Percentiles rank a stretch among this genome's conserved stretches.
Conservation (phyloP, 2,329 filamentous ascomycete species). For the Fusarium tjaetaba region DNA sequence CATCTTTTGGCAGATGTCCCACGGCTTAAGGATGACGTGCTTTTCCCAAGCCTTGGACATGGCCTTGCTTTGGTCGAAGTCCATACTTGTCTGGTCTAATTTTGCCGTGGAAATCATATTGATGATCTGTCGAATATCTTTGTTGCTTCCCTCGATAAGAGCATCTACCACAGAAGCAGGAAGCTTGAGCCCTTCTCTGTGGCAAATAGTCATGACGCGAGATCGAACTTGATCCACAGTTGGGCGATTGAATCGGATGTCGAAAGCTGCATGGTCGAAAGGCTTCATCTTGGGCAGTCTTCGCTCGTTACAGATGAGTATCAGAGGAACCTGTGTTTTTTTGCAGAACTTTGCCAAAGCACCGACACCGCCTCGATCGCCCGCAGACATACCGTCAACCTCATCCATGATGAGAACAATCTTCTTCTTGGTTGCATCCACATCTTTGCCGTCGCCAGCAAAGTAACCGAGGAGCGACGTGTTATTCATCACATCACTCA, state of each 20-base stretch:
- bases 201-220: slow-evolving; percentile 94
- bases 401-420: slow-evolving; percentile 98
- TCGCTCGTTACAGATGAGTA: slow-evolving; percentile 97
- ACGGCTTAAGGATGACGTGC: slow-evolving; percentile 94
- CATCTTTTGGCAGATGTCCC: slow-evolving; percentile 97
- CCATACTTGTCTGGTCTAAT: slow-evolving; percentile 81
- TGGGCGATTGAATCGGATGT: slow-evolving; percentile 87
- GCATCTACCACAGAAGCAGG: slow-evolving; percentile 86
- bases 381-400: slow-evolving; percentile 98
- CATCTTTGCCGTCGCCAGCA: slow-evolving; percentile 80
- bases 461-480: slow-evolving; percentile 94
- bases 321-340: slow-evolving; percentile 93
- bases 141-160: slow-evolving; percentile 92
- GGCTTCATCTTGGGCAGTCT: slow-evolving; percentile 97
- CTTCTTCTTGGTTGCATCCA: slow-evolving; percentile 87
- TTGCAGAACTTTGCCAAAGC: slow-evolving; percentile 94
- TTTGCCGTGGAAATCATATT: slow-evolving; percentile 98
- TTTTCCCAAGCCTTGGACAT: slow-evolving; percentile 99
- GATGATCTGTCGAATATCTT: slow-evolving; percentile 97
- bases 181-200: slow-evolving; percentile 88
- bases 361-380: slow-evolving; percentile 94
- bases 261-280: slow-evolving; percentile 86
- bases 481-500: slow-evolving; percentile 93
- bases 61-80: slow-evolving; percentile 85
- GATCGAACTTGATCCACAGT: slow-evolving; percentile 91